Evolutionary conservation across 495 filamentous ascomycete species (phyloP), one percentile per base, ranked within the genome.

Genomic region (Podospora comata): DNA sequence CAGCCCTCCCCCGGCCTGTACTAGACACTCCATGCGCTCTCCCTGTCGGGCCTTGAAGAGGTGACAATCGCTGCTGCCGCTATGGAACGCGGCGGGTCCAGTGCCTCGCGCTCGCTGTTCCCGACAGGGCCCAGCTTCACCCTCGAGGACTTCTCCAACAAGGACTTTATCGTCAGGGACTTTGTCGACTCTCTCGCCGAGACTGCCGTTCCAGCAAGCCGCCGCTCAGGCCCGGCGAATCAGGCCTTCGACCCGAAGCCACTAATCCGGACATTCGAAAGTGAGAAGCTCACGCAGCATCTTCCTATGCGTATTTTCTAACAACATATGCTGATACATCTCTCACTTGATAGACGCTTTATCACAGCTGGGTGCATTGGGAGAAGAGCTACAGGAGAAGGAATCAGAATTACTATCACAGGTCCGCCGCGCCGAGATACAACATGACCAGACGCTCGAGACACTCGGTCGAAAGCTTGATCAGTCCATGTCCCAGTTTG

Each of bases 151-250:
- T 97, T 97, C 83, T 94, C 92, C 59, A 90, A 81, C 72, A 88
- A 90, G 74, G 95, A 97, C 80, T 99, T 97, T 79, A 97, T 98
- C 70, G 96, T 97, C 68, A 92, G 95, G 74, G 96, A 98, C 78
- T 98, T 99, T 73, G 88, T 99, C 69, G 96, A 99, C 75, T 83
- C 89, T 11, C 91, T 99, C 68, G 94, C 94, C 65, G 94, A 97
- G 65, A 90, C 82, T 63, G 90, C 93, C 39, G 84, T 91, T 44
- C 89, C 93, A 39, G 75, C 80, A 16, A 89, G 85, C 71, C 92
- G 94, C 65, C 90, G 91, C 61, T 96, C 93, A 19, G 87, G 82
- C 65, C 83, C 83, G 15, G 71, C 86, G 48, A 87, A 87, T 65
- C 87, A 89, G 76, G 88, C 91, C 60, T 99, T 99, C 75, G 96